Base-by-base conservation (phyloP, 352 stramenopile genomes). In the Phytopythium boreale region DNA sequence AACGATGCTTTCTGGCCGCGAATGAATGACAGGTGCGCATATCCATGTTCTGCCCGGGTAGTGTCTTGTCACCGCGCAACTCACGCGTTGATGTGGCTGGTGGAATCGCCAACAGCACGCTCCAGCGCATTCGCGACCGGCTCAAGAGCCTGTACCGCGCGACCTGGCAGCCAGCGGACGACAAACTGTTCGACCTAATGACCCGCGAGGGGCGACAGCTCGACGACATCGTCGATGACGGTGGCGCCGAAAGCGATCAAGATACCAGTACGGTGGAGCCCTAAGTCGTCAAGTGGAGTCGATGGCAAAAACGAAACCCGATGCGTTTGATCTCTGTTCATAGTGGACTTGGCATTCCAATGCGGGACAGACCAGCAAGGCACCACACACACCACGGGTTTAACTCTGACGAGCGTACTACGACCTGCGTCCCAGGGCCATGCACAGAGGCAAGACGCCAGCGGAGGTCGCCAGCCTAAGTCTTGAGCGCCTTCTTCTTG, bases 401-500 rank as follows among this genome's bases (percentile, higher is more conserved):
- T n/a, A 9, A 4, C 50, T 41, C 41, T 47, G 41, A 22, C n/a
- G 17, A 47, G 19, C 41, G 41, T 19, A 20, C 37, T 44, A 15
- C 37, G 37, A 15, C 6, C 12, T 20, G 37, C 37, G 10, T 19
- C 14, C 4, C 37, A 44, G 37, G 17, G 14, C 12, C 37, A 44
- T n/a, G 37, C 37, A 44, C 37, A 15, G 36, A 20, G 19, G 37
- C 37, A 19, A 20, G 9, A 7, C 19, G 15, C 20, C 44, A 50
- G 44, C 10, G 20, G 12, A 19, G 27, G 15, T 24, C 7, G 46
- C 46, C 24, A 3, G 47, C 47, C 24, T 90, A 95, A 20, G 87
- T 95, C 75, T 95, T 95, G 50, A 95, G 76, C n/a, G 87, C 83
- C 89, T 98, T 98, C 82, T 97, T 98, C 79, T 97, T 97, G 66